Base-by-base conservation (phyloP, 1,284 basidiomycete genomes). In the Cutaneotrichosporon daszewskae region DNA sequence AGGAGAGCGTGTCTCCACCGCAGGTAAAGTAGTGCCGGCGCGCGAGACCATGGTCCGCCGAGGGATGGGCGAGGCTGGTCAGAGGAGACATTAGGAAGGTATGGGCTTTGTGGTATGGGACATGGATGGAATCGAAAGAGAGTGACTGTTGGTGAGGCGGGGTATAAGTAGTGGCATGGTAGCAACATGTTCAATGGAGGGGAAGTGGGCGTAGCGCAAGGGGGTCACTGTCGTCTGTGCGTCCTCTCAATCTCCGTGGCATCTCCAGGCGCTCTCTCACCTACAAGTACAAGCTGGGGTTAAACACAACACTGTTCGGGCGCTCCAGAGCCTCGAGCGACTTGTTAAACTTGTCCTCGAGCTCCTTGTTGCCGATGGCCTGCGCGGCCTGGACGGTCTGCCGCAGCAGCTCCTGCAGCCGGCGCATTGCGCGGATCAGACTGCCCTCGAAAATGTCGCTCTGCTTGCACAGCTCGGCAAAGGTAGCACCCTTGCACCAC, bases 401-500 rank as follows among this genome's bases (percentile, higher is more conserved):
- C 29, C 94, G 79, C 22, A 98, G 77, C 26, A 98, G 79, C 72
- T 98, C 95, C 52, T 92, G 88, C 23, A 98, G 72, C 11, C 95
- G 81, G 38, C 95, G 77, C 76, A 98, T 96, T 6, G 90, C 89
- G 45, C 94, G 84, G 62, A 95, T 95, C 24, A 95, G 75, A 45
- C 83, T 90, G 28, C 94, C 94, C 64, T 98, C 95, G 58, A 98
- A 98, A 46, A 92, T 85, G 67, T 96, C 94, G 1, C 92, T 37
- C 42, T 87, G 88, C 80, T 96, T 95, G 79, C 87, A 91, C 49
- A 96, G 91, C 29, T 98, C 92, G 1, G 86, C 76, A 71, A 99
- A 98, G 25, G 87, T 87, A n/a, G 89, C 87, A 2, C 95, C 95
- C 25, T 88, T 82, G 73, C 94, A 98, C 95, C 95, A 99, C 58